Evolutionary conservation across 352 stramenopile genomes (phyloP), one percentile per base, ranked within the genome.

Genomic region (Pythium apleroticum): DNA sequence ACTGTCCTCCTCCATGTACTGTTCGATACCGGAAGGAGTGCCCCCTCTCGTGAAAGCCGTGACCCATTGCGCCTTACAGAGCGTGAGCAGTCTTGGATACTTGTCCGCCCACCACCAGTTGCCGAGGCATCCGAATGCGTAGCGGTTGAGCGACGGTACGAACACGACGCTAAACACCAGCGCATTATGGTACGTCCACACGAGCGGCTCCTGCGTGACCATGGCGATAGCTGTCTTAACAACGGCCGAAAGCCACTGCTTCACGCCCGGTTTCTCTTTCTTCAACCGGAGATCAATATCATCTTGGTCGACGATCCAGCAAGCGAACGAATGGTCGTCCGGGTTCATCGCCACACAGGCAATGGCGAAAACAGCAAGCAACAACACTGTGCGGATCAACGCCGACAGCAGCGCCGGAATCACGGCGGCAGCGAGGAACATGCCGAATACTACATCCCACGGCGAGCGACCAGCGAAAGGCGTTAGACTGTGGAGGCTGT

Each of bases 71-170:
- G 77, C 68, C 39, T 71, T 73, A 60, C 80, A 90, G 17, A 92
- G 54, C 35, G 65, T 64, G 6, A 73, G 73, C 33, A 92, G 52
- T 20, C 61, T 65, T 17, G 76, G 67, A 31, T 73, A 73, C 39
- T 77, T 69, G 66, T 93, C 86, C 17, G 76, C 84, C 86, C 86
- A 94, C 60, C 79, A 78, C 86, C 86, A 94, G 9, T 74, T 68
- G 22, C 84, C 84, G 41, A 89, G 81, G 55, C 77, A 66, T 14
- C 86, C 86, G 35, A 94, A 73, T 11, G 86, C 86, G 49, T 88
- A 80, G 20, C 82, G 75, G 35, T 94, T 75, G 59, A 83, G 66
- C 17, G 77, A 70, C 19, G 78, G 75, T 9, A 94, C 81, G 52
- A 82, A 75, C 31, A 86, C 82, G 45, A 94, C 73, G 20, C 76